phyloP scores from a whole-genome alignment of 2,329 filamentous ascomycete species.

The Paecilomyces sp. region DNA sequence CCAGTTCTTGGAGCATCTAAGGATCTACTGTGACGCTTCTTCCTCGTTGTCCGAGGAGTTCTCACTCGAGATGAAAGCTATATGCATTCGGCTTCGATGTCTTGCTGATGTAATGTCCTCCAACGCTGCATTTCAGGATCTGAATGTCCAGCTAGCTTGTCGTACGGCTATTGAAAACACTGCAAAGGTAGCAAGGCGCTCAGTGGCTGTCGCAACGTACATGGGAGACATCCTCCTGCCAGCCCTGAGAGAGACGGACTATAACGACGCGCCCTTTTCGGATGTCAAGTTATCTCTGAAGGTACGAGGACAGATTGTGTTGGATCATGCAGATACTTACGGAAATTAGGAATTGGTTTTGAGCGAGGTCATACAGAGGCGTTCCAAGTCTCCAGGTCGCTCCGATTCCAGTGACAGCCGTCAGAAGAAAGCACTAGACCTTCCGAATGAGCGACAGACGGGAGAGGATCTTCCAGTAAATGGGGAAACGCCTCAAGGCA shows the following conservation, averaged over 20 bases:
- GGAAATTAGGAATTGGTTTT: slow-evolving; percentile 11
- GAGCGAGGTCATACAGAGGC: slow-evolving; percentile 5
- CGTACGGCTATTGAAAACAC: slow-evolving; percentile 21
- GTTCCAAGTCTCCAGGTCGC: neutral
- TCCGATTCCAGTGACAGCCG: neutral
- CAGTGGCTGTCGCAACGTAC: slow-evolving; percentile 11
- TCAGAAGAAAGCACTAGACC: slow-evolving; percentile 1
- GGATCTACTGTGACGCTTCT: slow-evolving; percentile 14
- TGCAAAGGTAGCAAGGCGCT: slow-evolving; percentile 11
- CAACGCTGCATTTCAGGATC: slow-evolving; percentile 13
- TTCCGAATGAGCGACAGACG: slow-evolving; percentile 5
- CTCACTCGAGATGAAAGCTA: slow-evolving; percentile 18
- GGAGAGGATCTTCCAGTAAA: neutral
- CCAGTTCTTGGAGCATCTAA: slow-evolving; percentile 19
- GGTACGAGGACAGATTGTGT: slow-evolving; percentile 14
- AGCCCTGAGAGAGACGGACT: slow-evolving; percentile 15
- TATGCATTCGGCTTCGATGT: slow-evolving; percentile 22
- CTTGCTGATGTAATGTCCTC: slow-evolving; percentile 22
- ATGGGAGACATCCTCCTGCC: slow-evolving; percentile 20
- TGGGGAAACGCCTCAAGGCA: slow-evolving; percentile 3
- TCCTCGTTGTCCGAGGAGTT: slow-evolving; percentile 11
- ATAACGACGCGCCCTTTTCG: slow-evolving; percentile 10
- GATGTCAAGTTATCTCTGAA: slow-evolving; percentile 22
- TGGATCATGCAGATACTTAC: slow-evolving; percentile 2
- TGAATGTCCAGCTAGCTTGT: slow-evolving; percentile 22